Evolutionary conservation across 2,329 filamentous ascomycete species (phyloP).

Genomic region (Venturia pyrina): DNA sequence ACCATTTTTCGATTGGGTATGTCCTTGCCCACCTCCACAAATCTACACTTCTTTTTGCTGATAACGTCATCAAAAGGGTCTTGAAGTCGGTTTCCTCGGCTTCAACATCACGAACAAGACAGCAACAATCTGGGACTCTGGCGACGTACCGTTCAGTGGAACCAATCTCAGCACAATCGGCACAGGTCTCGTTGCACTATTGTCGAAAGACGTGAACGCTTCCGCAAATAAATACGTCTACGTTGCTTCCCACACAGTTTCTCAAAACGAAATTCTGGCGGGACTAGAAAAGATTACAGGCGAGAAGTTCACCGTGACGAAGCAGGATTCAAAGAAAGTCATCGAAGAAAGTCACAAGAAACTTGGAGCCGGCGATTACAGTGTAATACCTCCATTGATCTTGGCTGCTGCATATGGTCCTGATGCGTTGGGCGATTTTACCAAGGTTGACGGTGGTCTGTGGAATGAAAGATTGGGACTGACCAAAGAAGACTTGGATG

Average conservation of each 20-base stretch:
- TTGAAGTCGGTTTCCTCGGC: conserved; percentile 41
- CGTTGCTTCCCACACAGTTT: conserved; percentile 46
- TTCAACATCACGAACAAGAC: conserved; percentile 40
- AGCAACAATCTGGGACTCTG: conserved; percentile 47
- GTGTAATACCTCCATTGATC: background rate
- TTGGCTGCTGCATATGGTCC: conserved; percentile 4
- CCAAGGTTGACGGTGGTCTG: background rate
- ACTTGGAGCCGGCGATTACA: background rate
- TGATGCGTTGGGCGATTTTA: background rate
- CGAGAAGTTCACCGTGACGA: conserved; percentile 40
- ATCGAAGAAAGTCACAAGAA: conserved; percentile 4
- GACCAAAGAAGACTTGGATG: conserved; percentile 9
- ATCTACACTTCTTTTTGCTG: background rate
- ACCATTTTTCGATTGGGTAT: conserved; percentile 52
- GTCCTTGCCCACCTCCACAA: conserved; percentile 14
- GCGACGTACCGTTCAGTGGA: conserved; percentile 41
- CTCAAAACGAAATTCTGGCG: conserved; percentile 48
- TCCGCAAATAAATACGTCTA: conserved; percentile 51
- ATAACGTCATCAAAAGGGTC: conserved; percentile 25
- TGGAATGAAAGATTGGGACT: conserved; percentile 12
- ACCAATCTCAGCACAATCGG: conserved; percentile 44
- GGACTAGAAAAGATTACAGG: conserved; percentile 44
- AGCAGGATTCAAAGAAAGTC: conserved; percentile 23
- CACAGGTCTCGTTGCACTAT: conserved; percentile 30
- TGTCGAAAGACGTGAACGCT: conserved; percentile 34